A percentile compares a stretch with the other conserved stretches of the same genome.
phyloP scores from a whole-genome alignment of 495 filamentous ascomycete genomes.

The Aspergillus saccharolyticus region DNA sequence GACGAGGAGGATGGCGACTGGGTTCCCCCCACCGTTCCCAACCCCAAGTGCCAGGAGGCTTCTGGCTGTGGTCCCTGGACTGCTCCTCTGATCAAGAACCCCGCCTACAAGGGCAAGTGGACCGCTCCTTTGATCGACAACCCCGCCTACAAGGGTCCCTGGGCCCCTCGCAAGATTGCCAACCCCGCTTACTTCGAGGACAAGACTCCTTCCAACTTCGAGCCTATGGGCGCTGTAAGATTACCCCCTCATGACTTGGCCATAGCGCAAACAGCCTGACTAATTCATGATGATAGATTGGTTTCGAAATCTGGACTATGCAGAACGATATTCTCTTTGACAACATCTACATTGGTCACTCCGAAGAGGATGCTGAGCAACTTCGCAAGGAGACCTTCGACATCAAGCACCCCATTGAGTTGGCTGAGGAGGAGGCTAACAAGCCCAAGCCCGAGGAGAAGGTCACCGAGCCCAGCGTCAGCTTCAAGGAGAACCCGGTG shows the following conservation, averaged over 20 bases:
- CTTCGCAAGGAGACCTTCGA: constrained; percentile 89
- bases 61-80: constrained; percentile 95
- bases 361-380: constrained; percentile 84
- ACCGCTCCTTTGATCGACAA: constrained; percentile 90
- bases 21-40: constrained; percentile 86
- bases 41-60: constrained; percentile 91
- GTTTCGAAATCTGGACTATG: constrained; percentile 99
- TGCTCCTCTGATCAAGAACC: constrained; percentile 91
- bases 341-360: constrained; percentile 99
- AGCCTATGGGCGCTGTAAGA: constrained; percentile 96
- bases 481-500: constrained; percentile 90
- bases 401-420: constrained; percentile 82
- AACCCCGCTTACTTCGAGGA: constrained; percentile 98
- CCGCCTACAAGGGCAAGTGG: constrained; percentile 99
- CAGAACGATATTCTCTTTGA: constrained; percentile 98
- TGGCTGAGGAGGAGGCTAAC: constrained; percentile 72
- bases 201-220: constrained; percentile 92
- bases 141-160: constrained; percentile 95
- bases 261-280: background rate
- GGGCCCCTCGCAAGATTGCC: constrained; percentile 91
- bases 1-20: constrained; percentile 99
- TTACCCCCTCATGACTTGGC: constrained; percentile 17
- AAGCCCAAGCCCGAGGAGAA: constrained; percentile 72
- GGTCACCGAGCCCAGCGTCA: constrained; percentile 66
- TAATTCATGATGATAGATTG: constrained; percentile 55